These are phyloP conservation scores for Boletus tomentosulus DNA, from an alignment of 768 basidiomycete genomes.

Conservation along the genomic window DNA sequence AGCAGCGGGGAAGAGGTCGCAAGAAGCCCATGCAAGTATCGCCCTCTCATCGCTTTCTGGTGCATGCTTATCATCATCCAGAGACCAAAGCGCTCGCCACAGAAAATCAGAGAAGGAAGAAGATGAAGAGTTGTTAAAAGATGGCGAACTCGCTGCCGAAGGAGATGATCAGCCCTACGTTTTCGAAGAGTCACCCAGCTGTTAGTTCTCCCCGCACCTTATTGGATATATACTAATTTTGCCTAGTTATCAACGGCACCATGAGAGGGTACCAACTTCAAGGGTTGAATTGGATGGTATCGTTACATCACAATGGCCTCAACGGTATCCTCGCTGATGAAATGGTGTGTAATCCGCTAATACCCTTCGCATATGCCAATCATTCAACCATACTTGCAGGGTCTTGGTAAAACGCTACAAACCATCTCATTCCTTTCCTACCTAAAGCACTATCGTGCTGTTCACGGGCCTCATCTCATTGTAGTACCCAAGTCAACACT, in stretches of 20 bases:
- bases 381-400: conserved; percentile 42
- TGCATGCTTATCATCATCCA: conserved; percentile 28
- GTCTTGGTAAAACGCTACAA: conserved; percentile 96
- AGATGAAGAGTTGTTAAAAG: conserved; percentile 91
- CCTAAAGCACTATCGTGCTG: conserved; percentile 78
- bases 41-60: neutral
- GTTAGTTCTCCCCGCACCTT: conserved; percentile 38
- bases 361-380: neutral
- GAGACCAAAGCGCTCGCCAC: conserved; percentile 76
- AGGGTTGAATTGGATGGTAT: conserved; percentile 96
- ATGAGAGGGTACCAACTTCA: conserved; percentile 97
- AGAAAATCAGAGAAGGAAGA: conserved; percentile 98
- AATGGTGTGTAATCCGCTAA: conserved; percentile 52
- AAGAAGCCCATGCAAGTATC: conserved; percentile 70
- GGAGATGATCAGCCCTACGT: conserved; percentile 90
- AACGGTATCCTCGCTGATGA: conserved; percentile 98
- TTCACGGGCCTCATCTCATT: conserved; percentile 83
- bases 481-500: conserved; percentile 99
- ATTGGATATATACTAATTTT: conserved; percentile 1
- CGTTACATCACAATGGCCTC: conserved; percentile 91
- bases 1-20: conserved; percentile 78
- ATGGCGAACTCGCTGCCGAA: conserved; percentile 72
- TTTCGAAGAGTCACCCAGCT: conserved; percentile 91
- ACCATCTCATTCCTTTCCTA: conserved; percentile 97
- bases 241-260: conserved; percentile 74